Evolutionary conservation across 805 yeast genomes (phyloP), one percentile per base, ranked within the genome.

Genomic region (Pichia nakasei): DNA sequence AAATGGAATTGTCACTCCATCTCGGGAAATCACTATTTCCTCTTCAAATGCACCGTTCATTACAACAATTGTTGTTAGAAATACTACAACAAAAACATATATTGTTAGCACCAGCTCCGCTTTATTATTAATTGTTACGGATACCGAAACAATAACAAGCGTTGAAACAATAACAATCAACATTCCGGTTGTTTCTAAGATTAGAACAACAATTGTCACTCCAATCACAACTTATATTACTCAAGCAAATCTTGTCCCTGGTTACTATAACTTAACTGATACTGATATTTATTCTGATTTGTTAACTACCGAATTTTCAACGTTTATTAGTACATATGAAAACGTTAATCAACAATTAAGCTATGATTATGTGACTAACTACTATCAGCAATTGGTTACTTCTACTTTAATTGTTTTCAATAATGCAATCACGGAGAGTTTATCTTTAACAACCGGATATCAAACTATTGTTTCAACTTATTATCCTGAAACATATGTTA

Each of bases 101-200:
- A 31, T 39, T 12, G 34, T 54, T 9, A 48, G 53, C 9, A 48
- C 54, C 5, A 46, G 49, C 17, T 44, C 52, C 11, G 57, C 55
- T 22, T 34, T 46, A 4, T 47, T 51, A 18, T 39, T 52, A 21
- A 35, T 53, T 21, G 57, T 53, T 15, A 48, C 56, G 7, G 45
- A 42, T 27, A 54, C 56, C 7, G 39, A 38, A 36, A 47, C 54
- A 4, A 13, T n/a, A 12, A 31, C 39, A 6, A 37, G 37, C 12
- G 29, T 20, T 9, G 41, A 44, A 17, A 46, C 49, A 4, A 38
- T 50, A 3, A 24, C 39, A 3, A 32, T 46, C 19, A 31, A 38
- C 4, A 34, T 46, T 19, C 41, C 38, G 5, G 37, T 42, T n/a
- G 45, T 38, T 4, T 34, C 43, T 12, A 27, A 39, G 5, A 43